Percentiles rank a stretch among this genome's conserved stretches.
phyloP scores from a whole-genome alignment of 768 basidiomycete genomes.

The Termitomyces sp. region DNA sequence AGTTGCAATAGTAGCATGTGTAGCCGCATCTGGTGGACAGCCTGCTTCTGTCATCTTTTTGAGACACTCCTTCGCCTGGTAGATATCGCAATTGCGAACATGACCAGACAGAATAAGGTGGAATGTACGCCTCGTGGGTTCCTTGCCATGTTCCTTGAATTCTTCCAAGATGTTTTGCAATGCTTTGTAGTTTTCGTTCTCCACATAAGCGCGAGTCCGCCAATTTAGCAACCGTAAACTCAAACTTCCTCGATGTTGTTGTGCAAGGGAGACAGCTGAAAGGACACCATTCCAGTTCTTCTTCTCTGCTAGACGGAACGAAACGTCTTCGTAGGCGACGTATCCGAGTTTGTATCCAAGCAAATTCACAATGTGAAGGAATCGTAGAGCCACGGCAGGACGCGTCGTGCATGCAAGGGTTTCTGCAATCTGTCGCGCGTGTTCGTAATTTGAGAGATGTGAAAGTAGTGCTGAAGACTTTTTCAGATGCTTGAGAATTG shows the following conservation, averaged over 20 bases:
- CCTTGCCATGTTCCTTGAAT: conserved; percentile 40
- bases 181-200: conserved; percentile 41
- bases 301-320: conserved; percentile 40
- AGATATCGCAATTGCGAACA: conserved; percentile 63
- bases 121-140: conserved; percentile 59
- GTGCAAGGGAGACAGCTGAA: conserved; percentile 42
- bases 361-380: conserved; percentile 42
- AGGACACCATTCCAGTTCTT: conserved; percentile 49
- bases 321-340: conserved; percentile 54
- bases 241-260: conserved; percentile 40
- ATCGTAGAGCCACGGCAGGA: conserved; percentile 37
- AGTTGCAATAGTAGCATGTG: conserved; percentile 54
- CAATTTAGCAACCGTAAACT: conserved; percentile 65
- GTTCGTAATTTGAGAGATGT: conserved; percentile 28
- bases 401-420: conserved; percentile 24
- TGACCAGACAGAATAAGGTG: conserved; percentile 64
- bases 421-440: conserved; percentile 25
- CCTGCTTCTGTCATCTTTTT: conserved; percentile 53
- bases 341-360: conserved; percentile 47
- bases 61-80: conserved; percentile 49
- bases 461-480: conserved; percentile 15
- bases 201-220: conserved; percentile 57
- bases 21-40: conserved; percentile 47
- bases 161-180: conserved; percentile 44
- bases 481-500: conserved; percentile 14